Evolutionary conservation across 768 basidiomycete species (phyloP).

Genomic region (Kwoniella botswanensis): DNA sequence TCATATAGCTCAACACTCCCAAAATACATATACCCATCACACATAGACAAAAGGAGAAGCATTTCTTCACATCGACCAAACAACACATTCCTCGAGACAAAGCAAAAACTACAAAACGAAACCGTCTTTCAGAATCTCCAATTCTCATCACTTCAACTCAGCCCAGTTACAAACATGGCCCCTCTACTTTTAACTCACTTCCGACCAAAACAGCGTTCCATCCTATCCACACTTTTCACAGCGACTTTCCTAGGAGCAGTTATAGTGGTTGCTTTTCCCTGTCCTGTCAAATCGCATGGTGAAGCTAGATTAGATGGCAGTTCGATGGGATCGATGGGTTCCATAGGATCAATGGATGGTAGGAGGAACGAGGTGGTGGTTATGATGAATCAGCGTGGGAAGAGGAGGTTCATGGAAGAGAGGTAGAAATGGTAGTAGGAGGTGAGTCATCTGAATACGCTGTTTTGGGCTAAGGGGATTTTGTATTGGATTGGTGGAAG

Average conservation of each 20-base stretch:
- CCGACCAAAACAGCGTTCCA: constrained; percentile 52
- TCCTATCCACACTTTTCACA: constrained; percentile 57
- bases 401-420: constrained; percentile 50
- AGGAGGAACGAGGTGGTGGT: constrained; percentile 49
- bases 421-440: constrained; percentile 19
- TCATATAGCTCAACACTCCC: not conserved
- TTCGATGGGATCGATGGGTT: not conserved
- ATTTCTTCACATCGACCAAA: no score
- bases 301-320: constrained; percentile 26
- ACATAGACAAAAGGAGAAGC: not conserved
- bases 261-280: constrained; percentile 57
- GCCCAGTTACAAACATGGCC: constrained; percentile 43
- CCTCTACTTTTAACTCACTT: constrained; percentile 56
- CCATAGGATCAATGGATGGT: constrained; percentile 1
- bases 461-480: not conserved
- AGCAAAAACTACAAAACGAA: no score
- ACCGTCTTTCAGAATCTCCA: no score
- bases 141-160: not conserved
- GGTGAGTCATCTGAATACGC: not conserved
- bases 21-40: not conserved
- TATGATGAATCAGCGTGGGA: constrained; percentile 55
- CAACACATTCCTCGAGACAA: no score
- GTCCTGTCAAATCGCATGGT: constrained; percentile 46
- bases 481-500: not conserved
- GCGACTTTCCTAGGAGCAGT: constrained; percentile 58